phyloP scores from a whole-genome alignment of 2,329 filamentous ascomycete genomes.

The Fusarium duplospermum region DNA sequence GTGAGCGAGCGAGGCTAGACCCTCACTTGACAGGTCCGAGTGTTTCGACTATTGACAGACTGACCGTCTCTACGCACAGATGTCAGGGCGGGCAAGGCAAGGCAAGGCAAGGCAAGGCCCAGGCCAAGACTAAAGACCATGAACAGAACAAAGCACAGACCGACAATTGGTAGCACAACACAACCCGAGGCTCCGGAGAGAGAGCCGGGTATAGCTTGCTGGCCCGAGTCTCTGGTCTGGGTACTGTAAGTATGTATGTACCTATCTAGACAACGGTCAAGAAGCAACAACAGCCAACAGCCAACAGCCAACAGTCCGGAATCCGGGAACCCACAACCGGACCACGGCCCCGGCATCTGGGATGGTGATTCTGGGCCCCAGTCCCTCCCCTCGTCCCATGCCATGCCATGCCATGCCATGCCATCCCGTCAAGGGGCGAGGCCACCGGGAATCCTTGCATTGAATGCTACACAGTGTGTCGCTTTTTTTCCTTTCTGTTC shows the following conservation, averaged over 20 bases:
- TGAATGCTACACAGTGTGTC: slow-evolving; percentile 33
- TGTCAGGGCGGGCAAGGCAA: neutral
- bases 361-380: neutral
- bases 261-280: neutral
- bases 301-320: slow-evolving; percentile 3
- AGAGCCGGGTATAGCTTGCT: neutral
- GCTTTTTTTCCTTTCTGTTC: neutral
- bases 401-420: slow-evolving; percentile 27
- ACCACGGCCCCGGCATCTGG: slow-evolving; percentile 29
- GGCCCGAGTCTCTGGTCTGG: neutral
- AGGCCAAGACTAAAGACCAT: neutral
- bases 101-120: neutral
- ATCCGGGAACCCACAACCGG: slow-evolving; percentile 4
- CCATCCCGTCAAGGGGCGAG: neutral
- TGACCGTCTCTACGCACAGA: slow-evolving; percentile 9
- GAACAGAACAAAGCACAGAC: slow-evolving; percentile 27
- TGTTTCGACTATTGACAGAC: neutral
- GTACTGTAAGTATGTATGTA: neutral
- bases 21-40: neutral
- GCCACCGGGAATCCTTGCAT: neutral
- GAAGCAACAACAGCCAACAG: neutral
- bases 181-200: neutral
- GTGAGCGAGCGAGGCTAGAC: neutral
- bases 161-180: neutral
- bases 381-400: slow-evolving; percentile 1